Evolutionary conservation across 164 flowering plant species (phyloP).

Genomic region (Santalum album): DNA sequence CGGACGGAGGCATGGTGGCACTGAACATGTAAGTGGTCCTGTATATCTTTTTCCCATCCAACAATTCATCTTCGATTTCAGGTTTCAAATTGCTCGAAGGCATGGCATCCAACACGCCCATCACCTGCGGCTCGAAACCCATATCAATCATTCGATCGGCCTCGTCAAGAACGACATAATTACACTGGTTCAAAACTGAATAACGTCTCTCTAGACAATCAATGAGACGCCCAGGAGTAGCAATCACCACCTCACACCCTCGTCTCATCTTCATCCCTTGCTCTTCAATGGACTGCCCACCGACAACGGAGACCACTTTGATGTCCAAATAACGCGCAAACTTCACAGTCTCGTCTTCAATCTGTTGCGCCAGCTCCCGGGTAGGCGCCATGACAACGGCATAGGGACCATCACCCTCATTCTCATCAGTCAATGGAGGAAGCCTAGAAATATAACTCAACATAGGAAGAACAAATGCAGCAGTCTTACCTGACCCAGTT

Average conservation of each 20-base stretch:
- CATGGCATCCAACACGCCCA: constrained; percentile 86
- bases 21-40: constrained; percentile 93
- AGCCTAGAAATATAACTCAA: constrained; percentile 62
- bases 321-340: constrained; percentile 78
- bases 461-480: constrained; percentile 94
- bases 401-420: constrained; percentile 85
- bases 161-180: constrained; percentile 90
- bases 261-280: constrained; percentile 77
- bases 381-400: constrained; percentile 97
- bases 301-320: constrained; percentile 78
- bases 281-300: constrained; percentile 88
- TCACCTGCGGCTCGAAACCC: constrained; percentile 92
- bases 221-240: constrained; percentile 78
- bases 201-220: constrained; percentile 78
- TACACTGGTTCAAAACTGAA: constrained; percentile 74
- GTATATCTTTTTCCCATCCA: constrained; percentile 76
- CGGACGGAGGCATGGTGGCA: constrained; percentile 93
- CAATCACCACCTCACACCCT: constrained; percentile 86
- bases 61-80: constrained; percentile 90
- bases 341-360: constrained; percentile 84
- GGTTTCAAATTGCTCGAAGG: constrained; percentile 90
- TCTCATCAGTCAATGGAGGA: constrained; percentile 74
- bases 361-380: constrained; percentile 86
- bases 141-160: constrained; percentile 95
- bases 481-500: constrained; percentile 93